Conservation (phyloP, 257 asterid genomes). For the Solanum corneliomulleri region DNA sequence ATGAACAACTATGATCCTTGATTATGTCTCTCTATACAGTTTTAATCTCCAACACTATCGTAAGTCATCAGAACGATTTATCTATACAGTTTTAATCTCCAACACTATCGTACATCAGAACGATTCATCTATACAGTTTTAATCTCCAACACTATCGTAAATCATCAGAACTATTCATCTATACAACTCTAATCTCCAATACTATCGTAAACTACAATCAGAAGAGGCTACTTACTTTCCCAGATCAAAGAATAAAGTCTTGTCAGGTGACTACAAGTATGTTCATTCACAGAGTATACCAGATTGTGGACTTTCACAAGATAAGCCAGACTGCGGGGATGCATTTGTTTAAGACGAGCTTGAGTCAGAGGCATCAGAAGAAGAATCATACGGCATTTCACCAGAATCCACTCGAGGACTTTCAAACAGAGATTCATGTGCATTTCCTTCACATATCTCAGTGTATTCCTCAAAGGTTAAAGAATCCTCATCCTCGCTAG, state of each 20-base stretch:
- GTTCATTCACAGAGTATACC: neutral
- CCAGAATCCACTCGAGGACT: neutral
- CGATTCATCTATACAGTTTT: neutral
- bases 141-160: neutral
- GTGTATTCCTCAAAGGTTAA: neutral
- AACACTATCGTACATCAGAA: neutral
- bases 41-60: neutral
- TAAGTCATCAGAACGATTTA: neutral
- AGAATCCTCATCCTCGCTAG: constrained; percentile 1
- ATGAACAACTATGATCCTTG: neutral
- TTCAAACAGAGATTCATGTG: neutral
- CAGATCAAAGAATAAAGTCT: neutral
- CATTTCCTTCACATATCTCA: neutral
- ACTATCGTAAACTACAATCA: neutral
- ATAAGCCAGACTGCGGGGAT: neutral
- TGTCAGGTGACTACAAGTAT: neutral
- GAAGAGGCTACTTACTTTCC: neutral
- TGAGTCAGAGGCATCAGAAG: neutral
- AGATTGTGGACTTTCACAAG: neutral
- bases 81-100: neutral
- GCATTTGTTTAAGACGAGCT: constrained; percentile 1
- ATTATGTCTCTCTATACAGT: neutral
- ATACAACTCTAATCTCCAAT: neutral
- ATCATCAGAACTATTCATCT: neutral
- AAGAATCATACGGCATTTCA: too few species aligned